Conservation (phyloP, 768 basidiomycete genomes). For the Mycena sanguinolenta region DNA sequence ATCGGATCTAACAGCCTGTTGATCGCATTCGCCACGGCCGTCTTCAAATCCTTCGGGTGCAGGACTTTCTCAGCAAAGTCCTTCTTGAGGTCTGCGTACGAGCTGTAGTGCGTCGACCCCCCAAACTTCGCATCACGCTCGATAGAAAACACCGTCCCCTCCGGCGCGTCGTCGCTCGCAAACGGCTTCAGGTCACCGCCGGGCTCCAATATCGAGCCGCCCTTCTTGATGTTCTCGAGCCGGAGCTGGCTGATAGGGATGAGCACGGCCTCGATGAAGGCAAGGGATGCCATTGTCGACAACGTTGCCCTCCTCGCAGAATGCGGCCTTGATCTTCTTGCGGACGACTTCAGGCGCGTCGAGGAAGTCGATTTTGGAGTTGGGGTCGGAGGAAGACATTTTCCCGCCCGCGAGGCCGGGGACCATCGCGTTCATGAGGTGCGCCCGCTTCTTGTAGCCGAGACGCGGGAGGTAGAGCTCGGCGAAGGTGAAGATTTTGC, state of each 20-base stretch:
- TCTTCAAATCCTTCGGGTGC: conserved; percentile 93
- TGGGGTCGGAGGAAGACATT: conserved; percentile 98
- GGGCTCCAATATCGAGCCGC: conserved; percentile 63
- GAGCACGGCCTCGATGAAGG: conserved; percentile 89
- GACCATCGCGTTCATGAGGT: conserved; percentile 99
- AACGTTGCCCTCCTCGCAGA: conserved; percentile 93
- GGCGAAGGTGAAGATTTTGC: conserved; percentile 89
- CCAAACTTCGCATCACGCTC: conserved; percentile 85
- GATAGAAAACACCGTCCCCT: conserved; percentile 86
- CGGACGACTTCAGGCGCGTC: conserved; percentile 87
- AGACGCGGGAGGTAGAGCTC: conserved; percentile 94
- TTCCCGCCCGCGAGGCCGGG: conserved; percentile 95
- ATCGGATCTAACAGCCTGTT: conserved; percentile 84
- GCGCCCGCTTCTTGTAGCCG: conserved; percentile 94
- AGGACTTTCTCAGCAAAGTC: conserved; percentile 84
- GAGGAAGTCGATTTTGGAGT: conserved; percentile 98
- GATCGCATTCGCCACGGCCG: conserved; percentile 79
- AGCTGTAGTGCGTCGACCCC: conserved; percentile 80
- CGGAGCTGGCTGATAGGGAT: conserved; percentile 88
- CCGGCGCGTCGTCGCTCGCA: conserved; percentile 75
- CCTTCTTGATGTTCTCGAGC: conserved; percentile 64
- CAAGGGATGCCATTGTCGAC: conserved; percentile 90
- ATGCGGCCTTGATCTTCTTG: conserved; percentile 91
- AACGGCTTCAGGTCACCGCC: conserved; percentile 73
- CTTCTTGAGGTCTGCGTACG: conserved; percentile 73